These are phyloP conservation scores for Calonectria pseudoreteaudii DNA, from an alignment of 2,329 filamentous ascomycete genomes.

Conservation along the genomic window DNA sequence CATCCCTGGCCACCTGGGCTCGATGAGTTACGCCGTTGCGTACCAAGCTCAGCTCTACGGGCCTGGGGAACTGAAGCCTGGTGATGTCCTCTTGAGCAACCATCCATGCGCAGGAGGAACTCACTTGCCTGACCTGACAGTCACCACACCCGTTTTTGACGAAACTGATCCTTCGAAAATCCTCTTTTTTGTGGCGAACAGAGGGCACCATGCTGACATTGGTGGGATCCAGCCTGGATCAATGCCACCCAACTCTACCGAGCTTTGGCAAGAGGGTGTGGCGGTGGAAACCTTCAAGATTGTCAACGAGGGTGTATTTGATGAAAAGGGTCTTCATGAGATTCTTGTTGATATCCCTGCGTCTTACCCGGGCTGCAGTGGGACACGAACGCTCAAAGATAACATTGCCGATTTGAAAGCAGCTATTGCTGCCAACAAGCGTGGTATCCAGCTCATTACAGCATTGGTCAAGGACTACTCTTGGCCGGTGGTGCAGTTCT, in stretches of 20 bases:
- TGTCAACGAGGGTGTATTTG: slow-evolving; percentile 80
- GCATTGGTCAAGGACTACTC: slow-evolving; percentile 80
- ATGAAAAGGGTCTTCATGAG: slow-evolving; percentile 80
- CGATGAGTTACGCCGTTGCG: slow-evolving; percentile 36
- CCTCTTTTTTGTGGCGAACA: slow-evolving; percentile 45
- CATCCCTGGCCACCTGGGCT: slow-evolving; percentile 34
- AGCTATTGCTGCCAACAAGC: slow-evolving; percentile 87
- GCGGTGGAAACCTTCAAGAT: slow-evolving; percentile 76
- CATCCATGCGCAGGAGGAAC: slow-evolving; percentile 49
- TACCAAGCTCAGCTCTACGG: slow-evolving; percentile 36
- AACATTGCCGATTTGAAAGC: slow-evolving; percentile 90
- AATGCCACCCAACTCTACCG: slow-evolving; percentile 82
- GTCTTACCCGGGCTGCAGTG: slow-evolving; percentile 79
- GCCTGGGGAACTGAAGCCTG: slow-evolving; percentile 34
- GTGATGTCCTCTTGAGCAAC: slow-evolving; percentile 38
- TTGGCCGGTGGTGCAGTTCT: slow-evolving; percentile 76
- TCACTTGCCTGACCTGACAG: slow-evolving; percentile 57
- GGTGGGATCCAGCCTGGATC: slow-evolving; percentile 85
- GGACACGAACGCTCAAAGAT: slow-evolving; percentile 82
- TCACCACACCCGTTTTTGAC: slow-evolving; percentile 69
- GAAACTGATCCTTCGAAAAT: slow-evolving; percentile 44
- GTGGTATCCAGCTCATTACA: slow-evolving; percentile 81
- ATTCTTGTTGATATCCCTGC: slow-evolving; percentile 81
- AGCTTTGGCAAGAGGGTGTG: slow-evolving; percentile 70
- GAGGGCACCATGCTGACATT: slow-evolving; percentile 58